Conservation (phyloP, 2,329 filamentous ascomycete species). For the Beauveria sp. region DNA sequence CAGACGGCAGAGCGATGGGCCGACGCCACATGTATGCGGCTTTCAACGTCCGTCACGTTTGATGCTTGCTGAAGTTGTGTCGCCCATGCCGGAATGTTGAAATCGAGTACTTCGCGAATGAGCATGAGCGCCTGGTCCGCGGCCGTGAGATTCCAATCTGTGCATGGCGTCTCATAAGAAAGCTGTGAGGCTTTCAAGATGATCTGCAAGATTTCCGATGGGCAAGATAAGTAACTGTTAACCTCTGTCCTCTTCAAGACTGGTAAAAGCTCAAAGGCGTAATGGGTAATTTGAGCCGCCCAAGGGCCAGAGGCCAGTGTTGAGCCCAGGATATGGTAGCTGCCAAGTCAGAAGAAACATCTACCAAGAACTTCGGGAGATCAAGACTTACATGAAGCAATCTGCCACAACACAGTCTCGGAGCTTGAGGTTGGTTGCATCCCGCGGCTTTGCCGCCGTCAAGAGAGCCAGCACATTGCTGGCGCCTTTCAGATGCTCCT, state of each 20-base stretch:
- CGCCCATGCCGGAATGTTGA: slow-evolving; percentile 37
- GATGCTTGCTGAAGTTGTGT: slow-evolving; percentile 27
- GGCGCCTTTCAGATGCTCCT: slow-evolving; percentile 38
- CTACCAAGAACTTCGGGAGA: background rate
- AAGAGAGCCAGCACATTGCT: slow-evolving; percentile 33
- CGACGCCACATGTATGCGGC: slow-evolving; percentile 35
- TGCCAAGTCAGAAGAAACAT: slow-evolving; percentile 18
- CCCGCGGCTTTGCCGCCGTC: slow-evolving; percentile 20
- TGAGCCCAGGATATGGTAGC: slow-evolving; percentile 33
- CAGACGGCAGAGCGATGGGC: slow-evolving; percentile 40
- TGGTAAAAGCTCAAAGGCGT: slow-evolving; percentile 30
- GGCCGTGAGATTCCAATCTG: slow-evolving; percentile 23
- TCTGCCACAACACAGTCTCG: slow-evolving; percentile 41
- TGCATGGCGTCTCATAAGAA: slow-evolving; percentile 28
- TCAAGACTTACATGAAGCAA: slow-evolving; percentile 35
- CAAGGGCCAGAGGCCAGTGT: slow-evolving; percentile 29
- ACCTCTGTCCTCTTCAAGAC: slow-evolving; percentile 34
- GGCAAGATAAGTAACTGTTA: slow-evolving; percentile 35
- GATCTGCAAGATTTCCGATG: slow-evolving; percentile 35
- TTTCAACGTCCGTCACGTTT: slow-evolving; percentile 31
- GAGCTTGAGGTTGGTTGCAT: slow-evolving; percentile 26
- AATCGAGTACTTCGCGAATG: slow-evolving; percentile 32
- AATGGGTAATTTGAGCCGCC: slow-evolving; percentile 30
- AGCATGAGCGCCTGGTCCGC: slow-evolving; percentile 32
- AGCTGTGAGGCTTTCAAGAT: slow-evolving; percentile 38